Base-by-base conservation (phyloP, 2,329 filamentous ascomycete genomes). In the Macrophomina pseudophaseolina region DNA sequence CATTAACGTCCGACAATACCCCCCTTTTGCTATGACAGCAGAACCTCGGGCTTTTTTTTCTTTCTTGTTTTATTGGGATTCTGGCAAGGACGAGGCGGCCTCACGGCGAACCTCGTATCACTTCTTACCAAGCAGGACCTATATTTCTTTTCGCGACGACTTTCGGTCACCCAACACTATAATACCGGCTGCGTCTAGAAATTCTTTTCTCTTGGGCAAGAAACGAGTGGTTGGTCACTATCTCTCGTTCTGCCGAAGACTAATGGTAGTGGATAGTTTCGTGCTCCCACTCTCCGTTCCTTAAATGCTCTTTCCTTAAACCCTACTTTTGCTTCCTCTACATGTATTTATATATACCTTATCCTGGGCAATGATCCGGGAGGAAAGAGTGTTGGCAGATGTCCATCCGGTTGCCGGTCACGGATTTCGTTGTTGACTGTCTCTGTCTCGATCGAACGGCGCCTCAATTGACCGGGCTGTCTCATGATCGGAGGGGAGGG, bases 1-100 rank as follows among this genome's bases (percentile, higher is more conserved):
- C 32, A 62, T 49, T 18, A 35, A 62, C 48, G 58, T 62, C 58
- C 58, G 58, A 49, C 58, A 40, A 62, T 62, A 62, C 58, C 42
- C 56, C 58, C 46, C 12, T 46, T 46, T 49, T 49, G 44, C 42
- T 49, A 62, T 30, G 58, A n/a, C 18, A 49, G 58, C 58, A 62
- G 38, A 54, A 49, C 5, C 58, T 62, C 58, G 42, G 44, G 46
- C 28, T 33, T 46, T 12, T 12, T 48, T 40, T 59, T 48, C 46
- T 59, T 42, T 23, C 28, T 48, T 48, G 18, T 23, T 49, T 38
- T 38, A 9, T 59, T 46, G 44, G 23, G 40, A 46, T 33, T 40
- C 40, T n/a, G 23, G 56, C 16, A 16, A n/a, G 40, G 35, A 35
- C 12, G 12, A 23, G 5, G 40, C 4, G n/a, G 28, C 40, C 40